Evolutionary conservation across 495 filamentous ascomycete species (phyloP).

Genomic region (Penicillium paradoxum): DNA sequence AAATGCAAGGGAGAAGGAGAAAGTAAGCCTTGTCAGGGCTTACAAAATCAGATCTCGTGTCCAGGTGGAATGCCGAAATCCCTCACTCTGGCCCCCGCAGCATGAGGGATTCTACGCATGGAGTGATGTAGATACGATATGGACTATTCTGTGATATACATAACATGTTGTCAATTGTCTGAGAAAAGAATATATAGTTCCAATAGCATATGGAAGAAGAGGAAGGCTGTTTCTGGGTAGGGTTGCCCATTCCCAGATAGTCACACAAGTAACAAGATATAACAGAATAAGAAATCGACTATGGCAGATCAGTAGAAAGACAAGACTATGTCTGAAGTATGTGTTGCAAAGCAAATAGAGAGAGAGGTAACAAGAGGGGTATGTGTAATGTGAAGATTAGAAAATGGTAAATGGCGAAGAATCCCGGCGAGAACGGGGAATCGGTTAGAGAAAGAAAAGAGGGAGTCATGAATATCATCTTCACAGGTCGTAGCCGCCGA

Average conservation of each 20-base stretch:
- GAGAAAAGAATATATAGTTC: neutral
- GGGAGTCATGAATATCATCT: slow-evolving; percentile 17
- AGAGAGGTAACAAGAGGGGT: slow-evolving; percentile 12
- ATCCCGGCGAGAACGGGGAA: slow-evolving; percentile 7
- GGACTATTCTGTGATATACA: neutral
- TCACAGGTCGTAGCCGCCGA: slow-evolving; percentile 17
- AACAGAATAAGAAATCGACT: slow-evolving; percentile 5
- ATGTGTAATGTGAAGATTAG: slow-evolving; percentile 16
- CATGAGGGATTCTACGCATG: slow-evolving; percentile 10
- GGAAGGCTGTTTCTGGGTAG: slow-evolving; percentile 1
- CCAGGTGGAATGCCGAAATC: slow-evolving; percentile 19
- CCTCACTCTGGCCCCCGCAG: slow-evolving; percentile 9
- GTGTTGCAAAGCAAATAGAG: slow-evolving; percentile 1
- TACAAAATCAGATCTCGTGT: slow-evolving; percentile 5
- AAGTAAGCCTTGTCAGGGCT: neutral
- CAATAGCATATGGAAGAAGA: neutral
- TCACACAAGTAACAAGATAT: slow-evolving; percentile 7
- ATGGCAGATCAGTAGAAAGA: slow-evolving; percentile 2
- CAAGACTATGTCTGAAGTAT: neutral
- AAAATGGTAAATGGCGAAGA: slow-evolving; percentile 13
- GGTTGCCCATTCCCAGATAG: slow-evolving; percentile 1
- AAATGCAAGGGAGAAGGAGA: slow-evolving; percentile 11
- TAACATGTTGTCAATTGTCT: neutral
- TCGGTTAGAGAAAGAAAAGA: slow-evolving; percentile 8
- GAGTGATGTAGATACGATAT: neutral